Conservation (phyloP, 2,329 filamentous ascomycete species). For the Colletotrichum tanaceti region DNA sequence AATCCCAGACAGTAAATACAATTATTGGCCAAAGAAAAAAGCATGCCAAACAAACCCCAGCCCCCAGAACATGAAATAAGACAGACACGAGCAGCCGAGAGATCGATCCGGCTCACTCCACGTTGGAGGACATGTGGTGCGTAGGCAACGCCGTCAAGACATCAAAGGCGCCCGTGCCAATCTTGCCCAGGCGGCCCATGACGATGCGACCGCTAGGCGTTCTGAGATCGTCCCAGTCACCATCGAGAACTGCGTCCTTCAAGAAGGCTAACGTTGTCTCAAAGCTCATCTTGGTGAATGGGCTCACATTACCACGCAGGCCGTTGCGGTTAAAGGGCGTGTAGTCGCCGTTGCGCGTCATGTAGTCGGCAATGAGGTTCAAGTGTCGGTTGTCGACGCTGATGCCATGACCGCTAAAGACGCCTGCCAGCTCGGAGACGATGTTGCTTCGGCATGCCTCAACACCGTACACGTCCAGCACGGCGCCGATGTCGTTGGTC, state of each 20-base stretch:
- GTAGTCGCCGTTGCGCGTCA: constrained; percentile 94
- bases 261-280: constrained; percentile 96
- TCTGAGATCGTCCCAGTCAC: constrained; percentile 88
- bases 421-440: constrained; percentile 83
- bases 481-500: constrained; percentile 92
- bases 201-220: constrained; percentile 91
- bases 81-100: constrained; percentile 7
- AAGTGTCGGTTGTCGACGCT: constrained; percentile 90
- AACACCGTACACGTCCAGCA: constrained; percentile 88
- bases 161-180: constrained; percentile 94
- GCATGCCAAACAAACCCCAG: constrained; percentile 18
- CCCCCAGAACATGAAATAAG: constrained; percentile 14
- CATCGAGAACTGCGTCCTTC: constrained; percentile 89
- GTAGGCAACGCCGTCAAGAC: constrained; percentile 75
- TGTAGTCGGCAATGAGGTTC: constrained; percentile 95
- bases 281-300: constrained; percentile 99
- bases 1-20: constrained; percentile 35
- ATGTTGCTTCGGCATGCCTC: constrained; percentile 92
- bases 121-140: constrained; percentile 52
- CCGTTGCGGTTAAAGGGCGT: constrained; percentile 93
- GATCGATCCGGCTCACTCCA: constrained; percentile 19
- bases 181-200: constrained; percentile 81
- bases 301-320: constrained; percentile 83
- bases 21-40: constrained; percentile 21
- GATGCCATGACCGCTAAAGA: constrained; percentile 94